A percentile compares a stretch with the other conserved stretches of the same genome.
phyloP scores from a whole-genome alignment of 2,329 filamentous ascomycete genomes.

The Fusarium bulbicola region DNA sequence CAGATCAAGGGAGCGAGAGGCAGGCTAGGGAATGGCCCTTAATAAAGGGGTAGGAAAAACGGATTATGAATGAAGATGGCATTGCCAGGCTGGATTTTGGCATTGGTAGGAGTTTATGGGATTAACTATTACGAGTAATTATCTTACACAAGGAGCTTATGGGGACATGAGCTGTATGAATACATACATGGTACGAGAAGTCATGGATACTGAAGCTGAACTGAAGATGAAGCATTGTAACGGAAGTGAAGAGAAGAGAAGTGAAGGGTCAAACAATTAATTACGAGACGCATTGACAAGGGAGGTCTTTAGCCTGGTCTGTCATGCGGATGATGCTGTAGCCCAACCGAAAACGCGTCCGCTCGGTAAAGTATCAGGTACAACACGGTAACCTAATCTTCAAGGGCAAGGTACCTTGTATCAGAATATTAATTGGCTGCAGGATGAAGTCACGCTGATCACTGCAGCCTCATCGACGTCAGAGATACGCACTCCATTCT shows the following conservation, averaged over 20 bases:
- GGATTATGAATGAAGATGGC: conserved; percentile 20
- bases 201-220: not conserved
- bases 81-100: conserved; percentile 25
- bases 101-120: conserved; percentile 27
- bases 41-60: conserved; percentile 24
- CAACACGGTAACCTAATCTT: not conserved
- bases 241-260: not conserved
- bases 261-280: not conserved
- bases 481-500: conserved; percentile 20
- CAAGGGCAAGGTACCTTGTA: conserved; percentile 40
- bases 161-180: conserved; percentile 38
- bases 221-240: not conserved
- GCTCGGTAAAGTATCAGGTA: conserved; percentile 14
- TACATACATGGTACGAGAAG: conserved; percentile 19
- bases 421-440: conserved; percentile 26
- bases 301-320: conserved; percentile 10
- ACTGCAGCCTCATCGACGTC: conserved; percentile 27
- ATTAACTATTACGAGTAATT: conserved; percentile 31
- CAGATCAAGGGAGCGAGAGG: conserved; percentile 20
- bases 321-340: conserved; percentile 19
- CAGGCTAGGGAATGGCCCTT: conserved; percentile 2
- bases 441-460: conserved; percentile 41
- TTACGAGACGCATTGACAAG: conserved; percentile 33
- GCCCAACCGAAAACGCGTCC: not conserved
- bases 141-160: conserved; percentile 5